A percentile compares a stretch with the other conserved stretches of the same genome.
These are phyloP conservation scores for Austropuccinia psidii DNA, from an alignment of 1,284 basidiomycete genomes.

Conservation along the genomic window DNA sequence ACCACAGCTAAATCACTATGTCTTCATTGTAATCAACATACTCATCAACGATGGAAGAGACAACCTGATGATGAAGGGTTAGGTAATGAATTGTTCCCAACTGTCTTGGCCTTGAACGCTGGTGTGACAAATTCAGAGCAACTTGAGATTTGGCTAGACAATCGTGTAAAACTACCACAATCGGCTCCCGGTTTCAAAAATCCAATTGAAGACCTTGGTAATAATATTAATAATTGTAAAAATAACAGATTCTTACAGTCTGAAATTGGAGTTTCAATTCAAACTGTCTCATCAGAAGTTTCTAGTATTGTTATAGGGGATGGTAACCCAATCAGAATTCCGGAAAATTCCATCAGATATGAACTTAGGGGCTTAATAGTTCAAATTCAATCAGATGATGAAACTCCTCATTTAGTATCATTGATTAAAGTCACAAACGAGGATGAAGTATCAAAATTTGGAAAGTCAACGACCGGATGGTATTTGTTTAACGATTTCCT, in stretches of 20 bases:
- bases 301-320: conserved; percentile 27
- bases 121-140: conserved; percentile 69
- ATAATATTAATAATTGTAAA: conserved; percentile 48
- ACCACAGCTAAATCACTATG: conserved; percentile 78
- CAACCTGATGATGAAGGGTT: conserved; percentile 57
- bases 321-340: conserved; percentile 56
- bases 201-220: conserved; percentile 44
- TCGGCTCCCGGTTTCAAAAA: conserved; percentile 40
- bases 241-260: conserved; percentile 48
- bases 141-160: conserved; percentile 67
- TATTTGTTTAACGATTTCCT: conserved; percentile 96
- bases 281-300: conserved; percentile 37
- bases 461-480: too few species aligned
- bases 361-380: conserved; percentile 71
- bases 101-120: conserved; percentile 77
- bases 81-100: background rate
- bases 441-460: background rate
- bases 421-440: conserved; percentile 54
- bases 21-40: conserved; percentile 67
- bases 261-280: conserved; percentile 51
- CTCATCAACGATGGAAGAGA: conserved; percentile 65
- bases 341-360: conserved; percentile 56
- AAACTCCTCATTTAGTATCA: conserved; percentile 77
- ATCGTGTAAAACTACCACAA: conserved; percentile 39
- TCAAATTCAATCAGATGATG: conserved; percentile 69